Conservation (phyloP, 2,329 filamentous ascomycete genomes). For the Peltaster fructicola region DNA sequence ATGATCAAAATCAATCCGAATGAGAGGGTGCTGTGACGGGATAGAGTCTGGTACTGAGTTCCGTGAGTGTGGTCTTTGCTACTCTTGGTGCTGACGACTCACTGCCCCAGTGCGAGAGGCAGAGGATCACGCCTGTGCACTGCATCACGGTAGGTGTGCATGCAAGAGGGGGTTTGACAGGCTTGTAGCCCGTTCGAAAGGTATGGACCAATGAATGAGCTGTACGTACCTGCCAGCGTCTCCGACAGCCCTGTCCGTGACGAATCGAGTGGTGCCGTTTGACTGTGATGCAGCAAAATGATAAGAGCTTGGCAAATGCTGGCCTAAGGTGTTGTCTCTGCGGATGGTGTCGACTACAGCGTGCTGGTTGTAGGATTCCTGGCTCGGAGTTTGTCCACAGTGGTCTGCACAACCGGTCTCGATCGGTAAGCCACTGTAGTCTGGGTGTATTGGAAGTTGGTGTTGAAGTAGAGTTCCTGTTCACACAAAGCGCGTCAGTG, state of each 20-base stretch:
- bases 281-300: slow-evolving; percentile 29
- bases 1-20: slow-evolving; percentile 1
- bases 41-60: slow-evolving; percentile 26
- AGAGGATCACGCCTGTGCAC: too few species aligned
- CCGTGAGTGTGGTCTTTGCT: slow-evolving; percentile 23
- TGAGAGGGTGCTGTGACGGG: slow-evolving; percentile 2
- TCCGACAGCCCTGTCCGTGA: too few species aligned
- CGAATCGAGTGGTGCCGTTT: too few species aligned
- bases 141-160: too few species aligned
- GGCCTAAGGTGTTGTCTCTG: slow-evolving; percentile 32
- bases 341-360: slow-evolving; percentile 30
- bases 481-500: too few species aligned
- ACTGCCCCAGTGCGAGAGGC: too few species aligned
- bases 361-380: slow-evolving; percentile 24
- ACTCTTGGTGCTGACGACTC: too few species aligned
- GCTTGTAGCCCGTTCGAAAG: too few species aligned
- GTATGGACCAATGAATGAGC: too few species aligned
- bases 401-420: slow-evolving; percentile 30
- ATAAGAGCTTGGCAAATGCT: slow-evolving; percentile 27
- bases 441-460: slow-evolving; percentile 23
- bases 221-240: too few species aligned
- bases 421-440: slow-evolving; percentile 25
- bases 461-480: slow-evolving; percentile 28
- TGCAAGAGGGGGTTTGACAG: too few species aligned
- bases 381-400: slow-evolving; percentile 28